Percentiles rank a stretch among this genome's conserved stretches.
phyloP scores from a whole-genome alignment of 169 alveolate genomes.

The Plasmodium reichenowi region DNA sequence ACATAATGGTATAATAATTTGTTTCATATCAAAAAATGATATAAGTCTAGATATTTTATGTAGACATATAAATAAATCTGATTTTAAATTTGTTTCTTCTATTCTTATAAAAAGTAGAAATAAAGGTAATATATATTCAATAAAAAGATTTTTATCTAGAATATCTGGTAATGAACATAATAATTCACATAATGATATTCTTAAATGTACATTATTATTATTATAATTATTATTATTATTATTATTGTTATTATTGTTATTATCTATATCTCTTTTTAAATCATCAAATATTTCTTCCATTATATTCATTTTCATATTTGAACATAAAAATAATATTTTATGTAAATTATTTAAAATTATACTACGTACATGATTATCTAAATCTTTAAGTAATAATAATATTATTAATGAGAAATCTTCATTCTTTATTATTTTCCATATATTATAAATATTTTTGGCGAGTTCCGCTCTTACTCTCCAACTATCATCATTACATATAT shows the following conservation, averaged over 20 bases:
- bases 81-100: slow-evolving; percentile 71
- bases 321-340: slow-evolving; percentile 29
- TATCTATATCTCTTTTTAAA: slow-evolving; percentile 77
- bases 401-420: slow-evolving; percentile 35
- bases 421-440: slow-evolving; percentile 26
- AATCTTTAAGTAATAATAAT: slow-evolving; percentile 65
- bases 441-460: slow-evolving; percentile 65
- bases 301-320: slow-evolving; percentile 56
- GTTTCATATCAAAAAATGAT: slow-evolving; percentile 77
- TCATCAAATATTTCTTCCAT: slow-evolving; percentile 73
- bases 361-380: slow-evolving; percentile 75
- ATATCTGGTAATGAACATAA: slow-evolving; percentile 72
- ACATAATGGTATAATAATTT: slow-evolving; percentile 73
- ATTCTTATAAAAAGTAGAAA: slow-evolving; percentile 65
- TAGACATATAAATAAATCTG: slow-evolving; percentile 56
- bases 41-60: slow-evolving; percentile 75
- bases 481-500: slow-evolving; percentile 73
- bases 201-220: slow-evolving; percentile 46
- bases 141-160: slow-evolving; percentile 68
- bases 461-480: slow-evolving; percentile 75
- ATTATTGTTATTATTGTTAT: slow-evolving; percentile 23
- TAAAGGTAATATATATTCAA: slow-evolving; percentile 71
- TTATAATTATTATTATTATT: slow-evolving; percentile 19
- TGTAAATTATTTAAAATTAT: slow-evolving; percentile 55
- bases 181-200: slow-evolving; percentile 69